These are phyloP conservation scores for Apiotrichum akiyoshidainum DNA, from an alignment of 1,284 basidiomycete species.

Conservation along the genomic window DNA sequence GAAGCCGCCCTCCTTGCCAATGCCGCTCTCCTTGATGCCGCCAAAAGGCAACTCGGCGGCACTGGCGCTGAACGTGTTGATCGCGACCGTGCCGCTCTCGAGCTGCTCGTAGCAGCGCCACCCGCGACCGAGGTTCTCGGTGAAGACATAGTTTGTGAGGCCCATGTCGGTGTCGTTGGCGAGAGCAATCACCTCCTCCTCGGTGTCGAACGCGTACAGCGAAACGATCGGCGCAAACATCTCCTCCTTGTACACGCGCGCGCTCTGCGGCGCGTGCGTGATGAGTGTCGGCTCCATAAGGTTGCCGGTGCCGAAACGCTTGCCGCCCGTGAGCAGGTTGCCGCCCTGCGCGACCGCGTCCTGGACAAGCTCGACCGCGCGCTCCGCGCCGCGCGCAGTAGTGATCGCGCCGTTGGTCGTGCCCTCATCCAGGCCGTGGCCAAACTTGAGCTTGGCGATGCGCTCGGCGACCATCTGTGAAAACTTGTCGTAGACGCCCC, in stretches of 20 bases:
- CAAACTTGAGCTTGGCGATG: slow-evolving; percentile 78
- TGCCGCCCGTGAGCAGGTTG: slow-evolving; percentile 78
- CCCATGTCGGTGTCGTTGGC: slow-evolving; percentile 81
- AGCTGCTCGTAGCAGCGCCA: slow-evolving; percentile 91
- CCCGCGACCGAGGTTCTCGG: slow-evolving; percentile 75
- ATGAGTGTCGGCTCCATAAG: slow-evolving; percentile 86
- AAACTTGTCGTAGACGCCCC: slow-evolving; percentile 36
- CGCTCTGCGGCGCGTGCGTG: slow-evolving; percentile 67
- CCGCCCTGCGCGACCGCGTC: slow-evolving; percentile 77
- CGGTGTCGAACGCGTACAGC: slow-evolving; percentile 72
- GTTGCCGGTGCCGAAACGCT: slow-evolving; percentile 52
- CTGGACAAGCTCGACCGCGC: slow-evolving; percentile 76
- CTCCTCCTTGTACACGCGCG: slow-evolving; percentile 67
- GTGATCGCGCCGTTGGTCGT: slow-evolving; percentile 84
- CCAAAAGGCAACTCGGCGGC: slow-evolving; percentile 82
- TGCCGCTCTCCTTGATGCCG: slow-evolving; percentile 54
- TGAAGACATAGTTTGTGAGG: slow-evolving; percentile 87
- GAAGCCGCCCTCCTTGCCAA: slow-evolving; percentile 28
- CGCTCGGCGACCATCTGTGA: slow-evolving; percentile 25
- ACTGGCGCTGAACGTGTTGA: slow-evolving; percentile 73
- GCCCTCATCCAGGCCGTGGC: slow-evolving; percentile 71
- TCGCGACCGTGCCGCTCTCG: slow-evolving; percentile 80
- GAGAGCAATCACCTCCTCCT: slow-evolving; percentile 78
- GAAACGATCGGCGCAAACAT: slow-evolving; percentile 70
- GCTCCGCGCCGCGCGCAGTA: slow-evolving; percentile 73